phyloP scores from a whole-genome alignment of 164 flowering plant genomes.

The Annona squamosa region DNA sequence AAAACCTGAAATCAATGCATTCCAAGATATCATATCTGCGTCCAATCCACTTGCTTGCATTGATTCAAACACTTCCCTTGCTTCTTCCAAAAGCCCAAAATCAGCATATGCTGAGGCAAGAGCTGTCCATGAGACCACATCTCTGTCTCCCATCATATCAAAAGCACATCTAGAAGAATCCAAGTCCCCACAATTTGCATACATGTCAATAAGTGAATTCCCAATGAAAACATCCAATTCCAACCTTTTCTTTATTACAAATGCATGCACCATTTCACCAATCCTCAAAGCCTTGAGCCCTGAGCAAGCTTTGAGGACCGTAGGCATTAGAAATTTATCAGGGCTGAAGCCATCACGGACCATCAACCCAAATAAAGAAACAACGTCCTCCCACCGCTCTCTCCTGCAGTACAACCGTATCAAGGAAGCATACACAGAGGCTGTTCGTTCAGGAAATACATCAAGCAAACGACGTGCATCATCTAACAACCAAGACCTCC shows the following conservation, averaged over 20 bases:
- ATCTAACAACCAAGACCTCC: slow-evolving; percentile 14
- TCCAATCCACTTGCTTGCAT: slow-evolving; percentile 35
- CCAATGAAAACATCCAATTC: slow-evolving; percentile 33
- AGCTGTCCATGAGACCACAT: slow-evolving; percentile 52
- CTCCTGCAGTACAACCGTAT: slow-evolving; percentile 29
- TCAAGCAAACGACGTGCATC: slow-evolving; percentile 35
- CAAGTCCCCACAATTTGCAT: slow-evolving; percentile 38
- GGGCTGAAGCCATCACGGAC: slow-evolving; percentile 34
- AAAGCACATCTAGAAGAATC: slow-evolving; percentile 26
- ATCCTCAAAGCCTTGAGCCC: slow-evolving; percentile 14
- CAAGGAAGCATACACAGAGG: slow-evolving; percentile 29
- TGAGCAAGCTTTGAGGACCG: slow-evolving; percentile 42
- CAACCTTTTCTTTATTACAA: slow-evolving; percentile 24
- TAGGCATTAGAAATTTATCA: slow-evolving; percentile 41
- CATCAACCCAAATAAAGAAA: slow-evolving; percentile 32
- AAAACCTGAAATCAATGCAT: slow-evolving; percentile 34
- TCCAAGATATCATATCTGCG: slow-evolving; percentile 50
- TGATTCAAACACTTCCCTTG: slow-evolving; percentile 23
- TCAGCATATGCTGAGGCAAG: slow-evolving; percentile 34
- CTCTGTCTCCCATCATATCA: slow-evolving; percentile 31
- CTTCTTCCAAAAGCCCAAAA: slow-evolving; percentile 36
- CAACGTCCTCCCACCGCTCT: slow-evolving; percentile 30
- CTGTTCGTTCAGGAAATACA: slow-evolving; percentile 25
- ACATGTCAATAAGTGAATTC: slow-evolving; percentile 45
- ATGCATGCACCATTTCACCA: slow-evolving; percentile 47